Evolutionary conservation across 257 asterid species (phyloP).

Genomic region (Cinchona pubescens): DNA sequence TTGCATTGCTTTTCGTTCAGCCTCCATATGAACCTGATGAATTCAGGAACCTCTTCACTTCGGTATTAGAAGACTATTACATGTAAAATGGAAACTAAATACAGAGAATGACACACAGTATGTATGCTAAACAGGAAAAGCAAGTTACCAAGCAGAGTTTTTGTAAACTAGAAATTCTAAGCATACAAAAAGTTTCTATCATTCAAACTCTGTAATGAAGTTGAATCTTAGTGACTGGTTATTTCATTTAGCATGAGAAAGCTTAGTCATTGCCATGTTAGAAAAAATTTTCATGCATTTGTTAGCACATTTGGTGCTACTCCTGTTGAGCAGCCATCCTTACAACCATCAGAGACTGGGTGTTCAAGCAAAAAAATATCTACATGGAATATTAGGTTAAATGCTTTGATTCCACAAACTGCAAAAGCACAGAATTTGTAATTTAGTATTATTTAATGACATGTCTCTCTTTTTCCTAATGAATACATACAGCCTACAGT

Average conservation of each 20-base stretch:
- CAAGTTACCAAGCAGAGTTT: not conserved
- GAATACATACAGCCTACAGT: not conserved
- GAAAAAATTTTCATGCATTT: not conserved
- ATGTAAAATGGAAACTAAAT: not conserved
- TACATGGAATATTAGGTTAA: not conserved
- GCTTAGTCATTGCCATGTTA: not conserved
- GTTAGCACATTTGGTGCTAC: not conserved
- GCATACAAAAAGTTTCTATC: not conserved
- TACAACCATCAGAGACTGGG: not conserved
- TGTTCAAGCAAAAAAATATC: not conserved
- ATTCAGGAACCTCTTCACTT: constrained; percentile 13
- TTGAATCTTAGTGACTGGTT: not conserved
- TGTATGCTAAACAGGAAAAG: not conserved
- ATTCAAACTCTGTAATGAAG: not conserved
- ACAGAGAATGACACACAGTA: not conserved
- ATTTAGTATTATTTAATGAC: no score
- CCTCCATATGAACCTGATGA: constrained; percentile 92
- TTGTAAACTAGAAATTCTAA: not conserved
- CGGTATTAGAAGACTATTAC: not conserved
- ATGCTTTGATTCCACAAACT: not conserved
- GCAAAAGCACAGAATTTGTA: not conserved
- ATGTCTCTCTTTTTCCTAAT: no score
- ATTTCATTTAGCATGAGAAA: not conserved
- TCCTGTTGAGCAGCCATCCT: not conserved
- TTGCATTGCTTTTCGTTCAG: constrained; percentile 71